Conservation (phyloP, 768 basidiomycete species). For the Podaxis pistillaris region DNA sequence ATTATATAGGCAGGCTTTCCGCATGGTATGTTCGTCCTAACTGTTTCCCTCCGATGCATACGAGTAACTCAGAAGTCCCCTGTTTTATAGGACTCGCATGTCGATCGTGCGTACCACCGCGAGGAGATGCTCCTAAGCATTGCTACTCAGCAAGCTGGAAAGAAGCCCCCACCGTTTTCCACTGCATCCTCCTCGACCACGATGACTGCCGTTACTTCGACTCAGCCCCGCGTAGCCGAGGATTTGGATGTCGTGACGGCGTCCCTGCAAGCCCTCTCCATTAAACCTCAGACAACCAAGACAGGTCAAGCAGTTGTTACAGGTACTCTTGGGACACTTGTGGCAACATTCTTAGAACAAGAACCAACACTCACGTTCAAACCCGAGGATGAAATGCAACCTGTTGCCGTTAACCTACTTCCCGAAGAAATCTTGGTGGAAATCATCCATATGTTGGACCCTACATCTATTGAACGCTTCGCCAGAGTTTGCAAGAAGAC, state of each 20-base stretch:
- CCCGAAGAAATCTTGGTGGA: conserved; percentile 77
- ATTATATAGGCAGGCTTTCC: conserved; percentile 80
- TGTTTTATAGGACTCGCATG: conserved; percentile 51
- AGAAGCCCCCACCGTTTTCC: conserved; percentile 11
- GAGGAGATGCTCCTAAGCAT: conserved; percentile 48
- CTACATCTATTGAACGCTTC: conserved; percentile 73
- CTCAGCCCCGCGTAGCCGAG: background rate
- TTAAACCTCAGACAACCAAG: conserved; percentile 7
- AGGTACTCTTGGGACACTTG: conserved; percentile 43
- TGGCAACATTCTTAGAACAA: conserved; percentile 46
- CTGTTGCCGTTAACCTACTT: conserved; percentile 52
- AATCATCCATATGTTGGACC: conserved; percentile 66
- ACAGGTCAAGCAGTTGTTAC: conserved; percentile 25
- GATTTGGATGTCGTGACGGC: conserved; percentile 22
- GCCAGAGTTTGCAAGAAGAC: conserved; percentile 72
- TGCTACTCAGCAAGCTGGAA: conserved; percentile 24
- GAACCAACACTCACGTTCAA: conserved; percentile 46
- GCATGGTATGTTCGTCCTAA: conserved; percentile 37
- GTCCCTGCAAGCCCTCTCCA: conserved; percentile 21
- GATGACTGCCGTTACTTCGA: background rate
- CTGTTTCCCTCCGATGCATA: conserved; percentile 7
- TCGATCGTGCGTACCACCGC: conserved; percentile 68
- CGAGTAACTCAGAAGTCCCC: background rate
- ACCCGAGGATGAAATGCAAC: conserved; percentile 65
- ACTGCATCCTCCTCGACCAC: background rate